Conservation (phyloP, 2,329 filamentous ascomycete genomes). For the Fusarium marasasianum region DNA sequence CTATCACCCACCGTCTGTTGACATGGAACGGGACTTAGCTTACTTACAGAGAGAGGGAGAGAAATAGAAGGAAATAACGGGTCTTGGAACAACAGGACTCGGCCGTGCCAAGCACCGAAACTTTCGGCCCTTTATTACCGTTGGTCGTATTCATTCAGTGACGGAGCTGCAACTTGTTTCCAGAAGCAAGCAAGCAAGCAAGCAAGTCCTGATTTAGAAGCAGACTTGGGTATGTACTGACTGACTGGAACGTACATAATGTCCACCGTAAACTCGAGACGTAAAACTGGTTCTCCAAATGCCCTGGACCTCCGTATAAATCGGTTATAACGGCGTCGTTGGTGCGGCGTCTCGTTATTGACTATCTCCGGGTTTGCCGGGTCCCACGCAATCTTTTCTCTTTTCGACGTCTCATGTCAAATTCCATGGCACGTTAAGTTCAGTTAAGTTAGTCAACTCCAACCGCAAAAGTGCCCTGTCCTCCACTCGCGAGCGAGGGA, state of each 20-base stretch:
- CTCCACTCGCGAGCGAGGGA: neutral
- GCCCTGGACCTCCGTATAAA: neutral
- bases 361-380: slow-evolving; percentile 41
- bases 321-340: slow-evolving; percentile 37
- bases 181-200: neutral
- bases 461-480: slow-evolving; percentile 17
- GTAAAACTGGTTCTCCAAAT: slow-evolving; percentile 4
- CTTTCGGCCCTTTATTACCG: slow-evolving; percentile 22
- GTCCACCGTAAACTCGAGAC: slow-evolving; percentile 11
- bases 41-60: neutral
- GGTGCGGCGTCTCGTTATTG: slow-evolving; percentile 4
- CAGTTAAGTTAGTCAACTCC: slow-evolving; percentile 3
- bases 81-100: slow-evolving; percentile 33
- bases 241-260: neutral
- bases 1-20: neutral
- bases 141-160: neutral
- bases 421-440: slow-evolving; percentile 4
- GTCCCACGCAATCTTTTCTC: slow-evolving; percentile 36
- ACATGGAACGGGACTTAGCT: neutral
- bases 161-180: neutral
- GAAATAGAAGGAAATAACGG: slow-evolving; percentile 14
- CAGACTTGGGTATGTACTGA: neutral
- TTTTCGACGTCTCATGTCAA: slow-evolving; percentile 19
- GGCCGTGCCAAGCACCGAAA: slow-evolving; percentile 37
- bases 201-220: neutral